Base-by-base conservation (phyloP, 2,329 filamentous ascomycete genomes). In the Zymoseptoria tritici region DNA sequence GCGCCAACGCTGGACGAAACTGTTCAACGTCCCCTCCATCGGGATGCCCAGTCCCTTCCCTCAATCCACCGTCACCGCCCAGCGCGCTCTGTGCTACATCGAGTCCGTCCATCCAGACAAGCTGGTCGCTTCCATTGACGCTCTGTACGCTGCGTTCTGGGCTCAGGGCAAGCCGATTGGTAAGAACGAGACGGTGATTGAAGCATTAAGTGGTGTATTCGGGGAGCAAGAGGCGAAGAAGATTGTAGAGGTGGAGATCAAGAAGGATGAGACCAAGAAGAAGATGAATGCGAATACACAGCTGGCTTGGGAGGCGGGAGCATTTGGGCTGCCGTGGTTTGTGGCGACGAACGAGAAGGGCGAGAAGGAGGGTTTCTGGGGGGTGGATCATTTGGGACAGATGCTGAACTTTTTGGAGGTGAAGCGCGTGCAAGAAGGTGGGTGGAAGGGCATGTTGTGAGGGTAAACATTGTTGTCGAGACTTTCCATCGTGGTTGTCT, bases 261-360 rank as follows among this genome's bases (percentile, higher is more conserved):
- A 66, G 54, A 71, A 66, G 24, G 68, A 74, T 5, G 77, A 80
- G 51, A 74, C 75, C 49, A 85, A 85, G 72, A 71, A 74, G 19
- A 60, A 67, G 29, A 66, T 86, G 65, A 67, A 62, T 5, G 72
- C 72, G 22, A 83, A 83, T 60, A 84, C 81, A 1, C 76, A 83
- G 13, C 63, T 69, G 55, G 80, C 82, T 1, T 74, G 85, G 22
- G 71, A 73, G 22, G 75, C 79, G 22, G 84, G 82, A 1, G 81
- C 81, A 1, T 87, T 87, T 74, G 84, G 84, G 1, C 67, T 86
- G 57, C 84, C 84, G 2, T 86, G 81, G 79, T 82, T 84, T 67
- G 72, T 76, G 56, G 83, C 81, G 57, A 82, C 78, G 54, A 83
- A 85, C 69, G 56, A 70, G 6, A 73, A 80, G 55, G 83, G 83